Base-by-base conservation (phyloP, 768 basidiomycete species). In the Lactarius sp. region DNA sequence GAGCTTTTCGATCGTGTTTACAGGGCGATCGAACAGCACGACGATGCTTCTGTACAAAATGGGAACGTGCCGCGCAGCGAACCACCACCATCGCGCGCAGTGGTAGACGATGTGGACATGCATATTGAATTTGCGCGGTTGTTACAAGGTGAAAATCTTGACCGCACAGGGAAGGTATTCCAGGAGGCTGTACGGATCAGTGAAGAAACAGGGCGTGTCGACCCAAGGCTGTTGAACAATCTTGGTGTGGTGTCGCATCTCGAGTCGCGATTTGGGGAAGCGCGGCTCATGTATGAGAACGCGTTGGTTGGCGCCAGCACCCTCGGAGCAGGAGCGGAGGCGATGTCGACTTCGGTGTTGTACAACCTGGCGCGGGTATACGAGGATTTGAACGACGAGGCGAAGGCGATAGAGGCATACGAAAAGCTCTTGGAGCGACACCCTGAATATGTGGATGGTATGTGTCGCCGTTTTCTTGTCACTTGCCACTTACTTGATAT, bases 401-500 rank as follows among this genome's bases (percentile, higher is more conserved):
- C 75, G 1, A 79, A 87, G 64, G 95, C 96, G 2, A 86, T 81
- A 66, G 91, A 89, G 68, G 93, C 92, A 1, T 98, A 95, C 69
- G 84, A 87, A 53, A 93, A 94, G 74, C 79, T 98, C 9, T 75
- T 98, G 41, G 77, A 84, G n/a, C 81, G 89, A 58, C 96, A 98
- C 78, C 93, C 95, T 1, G 97, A 98, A 75, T 98, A 96, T 72
- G 83, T 94, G 27, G 96, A 98, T 72, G 96, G 95, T 96, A 68
- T 52, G 88, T 18, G 36, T 10, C 4, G 1, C 20, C 16, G 27
- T 2, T 22, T 56, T 34, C 46, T 51, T 1, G n/a, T 51, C 27
- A n/a, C 31, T 6, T 13, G 2, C 44, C 3, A 7, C 46, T 31
- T 13, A 50, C 18, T 16, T 39, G 37, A 59, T 36, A 12, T 47